These are phyloP conservation scores for Dictyostelium firmibasis DNA, from an alignment of 78 protist genomes.

Conservation along the genomic window DNA sequence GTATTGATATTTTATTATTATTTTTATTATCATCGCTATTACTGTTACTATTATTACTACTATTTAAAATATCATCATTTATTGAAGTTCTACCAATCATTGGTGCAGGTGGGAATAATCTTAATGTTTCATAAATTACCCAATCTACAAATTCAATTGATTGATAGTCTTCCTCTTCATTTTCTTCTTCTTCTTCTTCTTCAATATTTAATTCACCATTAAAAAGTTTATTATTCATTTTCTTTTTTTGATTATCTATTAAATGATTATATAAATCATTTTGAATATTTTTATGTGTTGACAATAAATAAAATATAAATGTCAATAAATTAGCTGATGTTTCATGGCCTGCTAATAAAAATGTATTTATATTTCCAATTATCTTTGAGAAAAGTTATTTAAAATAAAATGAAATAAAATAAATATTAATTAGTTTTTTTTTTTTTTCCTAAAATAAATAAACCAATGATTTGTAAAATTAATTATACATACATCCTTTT, in stretches of 20 bases:
- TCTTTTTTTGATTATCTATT: background rate
- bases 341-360: constrained; percentile 69
- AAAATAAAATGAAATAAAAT: too few relatives aligned
- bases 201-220: background rate
- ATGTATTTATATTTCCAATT: constrained; percentile 63
- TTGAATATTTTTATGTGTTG: constrained; percentile 43
- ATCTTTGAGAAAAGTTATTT: background rate
- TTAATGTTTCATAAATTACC: constrained; percentile 48
- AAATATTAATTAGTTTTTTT: too few relatives aligned
- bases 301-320: constrained; percentile 28
- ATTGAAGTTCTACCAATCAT: constrained; percentile 42
- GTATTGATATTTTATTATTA: background rate
- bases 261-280: constrained; percentile 18
- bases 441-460: too few relatives aligned
- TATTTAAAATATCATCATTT: background rate
- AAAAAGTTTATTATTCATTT: background rate
- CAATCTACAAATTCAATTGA: constrained; percentile 23
- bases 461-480: too few relatives aligned
- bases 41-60: background rate
- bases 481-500: background rate
- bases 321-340: constrained; percentile 59
- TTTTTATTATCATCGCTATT: background rate
- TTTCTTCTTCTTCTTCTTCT: too few relatives aligned
- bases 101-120: constrained; percentile 74
- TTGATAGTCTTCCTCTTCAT: background rate